Percentiles rank a stretch among this genome's conserved stretches.
These are phyloP conservation scores for Globisporangium iwayamae DNA, from an alignment of 352 stramenopile species.

Conservation along the genomic window DNA sequence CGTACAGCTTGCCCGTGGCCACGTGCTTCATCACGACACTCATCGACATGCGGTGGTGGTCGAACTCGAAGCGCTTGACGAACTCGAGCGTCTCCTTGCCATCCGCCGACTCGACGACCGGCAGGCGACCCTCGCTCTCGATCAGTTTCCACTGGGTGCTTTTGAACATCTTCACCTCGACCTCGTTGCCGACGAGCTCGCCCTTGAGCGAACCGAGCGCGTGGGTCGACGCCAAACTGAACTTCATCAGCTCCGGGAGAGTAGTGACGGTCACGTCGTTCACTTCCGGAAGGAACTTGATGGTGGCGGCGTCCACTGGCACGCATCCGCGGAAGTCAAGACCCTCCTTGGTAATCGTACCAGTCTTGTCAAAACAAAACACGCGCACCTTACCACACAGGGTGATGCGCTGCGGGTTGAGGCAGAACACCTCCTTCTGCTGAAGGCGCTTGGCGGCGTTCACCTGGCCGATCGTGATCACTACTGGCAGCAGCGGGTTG, in stretches of 20 bases:
- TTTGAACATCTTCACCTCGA: constrained; percentile 88
- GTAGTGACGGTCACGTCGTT: constrained; percentile 53
- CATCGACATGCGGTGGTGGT: constrained; percentile 90
- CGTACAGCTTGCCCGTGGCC: constrained; percentile 45
- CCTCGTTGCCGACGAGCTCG: constrained; percentile 81
- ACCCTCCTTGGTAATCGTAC: constrained; percentile 89
- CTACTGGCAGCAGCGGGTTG: constrained; percentile 83
- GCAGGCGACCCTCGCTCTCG: constrained; percentile 40
- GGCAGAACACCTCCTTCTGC: constrained; percentile 71
- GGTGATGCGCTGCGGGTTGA: constrained; percentile 81
- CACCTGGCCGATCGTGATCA: constrained; percentile 87
- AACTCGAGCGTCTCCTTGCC: constrained; percentile 54
- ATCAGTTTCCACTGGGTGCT: constrained; percentile 65
- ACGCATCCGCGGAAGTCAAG: constrained; percentile 78
- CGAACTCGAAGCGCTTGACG: constrained; percentile 91
- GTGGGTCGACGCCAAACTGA: constrained; percentile 80
- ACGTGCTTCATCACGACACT: constrained; percentile 81
- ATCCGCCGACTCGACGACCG: constrained; percentile 41
- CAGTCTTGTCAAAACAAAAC: constrained; percentile 93
- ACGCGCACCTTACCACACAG: constrained; percentile 88
- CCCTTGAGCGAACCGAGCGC: constrained; percentile 65
- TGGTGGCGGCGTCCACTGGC: constrained; percentile 28
- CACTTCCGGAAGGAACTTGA: constrained; percentile 44
- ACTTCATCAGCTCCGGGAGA: constrained; percentile 46
- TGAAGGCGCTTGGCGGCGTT: constrained; percentile 80